These are phyloP conservation scores for Pestalotiopsis sp. DNA, from an alignment of 2,329 filamentous ascomycete genomes.

Conservation along the genomic window DNA sequence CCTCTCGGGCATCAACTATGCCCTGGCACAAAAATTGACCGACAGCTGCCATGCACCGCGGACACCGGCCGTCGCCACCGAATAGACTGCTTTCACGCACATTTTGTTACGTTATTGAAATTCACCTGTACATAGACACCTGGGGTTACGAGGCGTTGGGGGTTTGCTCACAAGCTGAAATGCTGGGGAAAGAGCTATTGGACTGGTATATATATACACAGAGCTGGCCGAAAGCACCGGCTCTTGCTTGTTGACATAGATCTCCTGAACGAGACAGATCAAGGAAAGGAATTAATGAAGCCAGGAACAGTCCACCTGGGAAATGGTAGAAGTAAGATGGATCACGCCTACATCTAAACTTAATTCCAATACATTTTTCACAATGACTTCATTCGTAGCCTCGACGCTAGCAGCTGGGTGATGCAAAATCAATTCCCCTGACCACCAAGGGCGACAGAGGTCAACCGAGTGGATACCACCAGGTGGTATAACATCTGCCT, in stretches of 20 bases:
- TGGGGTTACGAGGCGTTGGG: conserved; percentile 5
- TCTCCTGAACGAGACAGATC: background rate
- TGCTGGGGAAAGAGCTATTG: background rate
- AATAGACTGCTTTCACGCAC: background rate
- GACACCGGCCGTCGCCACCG: conserved; percentile 1
- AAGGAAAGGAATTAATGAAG: conserved; percentile 10
- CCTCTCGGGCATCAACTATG: conserved; percentile 42
- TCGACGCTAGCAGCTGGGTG: no score
- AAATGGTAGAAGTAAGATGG: conserved; percentile 5
- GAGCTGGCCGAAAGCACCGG: background rate
- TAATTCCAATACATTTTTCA: background rate
- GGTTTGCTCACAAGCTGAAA: background rate
- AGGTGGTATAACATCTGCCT: no score
- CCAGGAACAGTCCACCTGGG: background rate
- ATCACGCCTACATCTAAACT: background rate
- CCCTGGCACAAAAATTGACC: conserved; percentile 27
- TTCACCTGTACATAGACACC: conserved; percentile 5
- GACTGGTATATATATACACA: conserved; percentile 6
- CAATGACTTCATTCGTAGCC: background rate
- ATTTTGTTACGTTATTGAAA: background rate
- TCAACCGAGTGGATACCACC: no score
- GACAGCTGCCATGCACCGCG: conserved; percentile 27
- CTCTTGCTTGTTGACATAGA: conserved; percentile 5
- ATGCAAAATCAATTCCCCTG: no score
- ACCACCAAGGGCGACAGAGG: no score